Conservation (phyloP, 208 protist genomes). For the Wallacemonas sp. region DNA sequence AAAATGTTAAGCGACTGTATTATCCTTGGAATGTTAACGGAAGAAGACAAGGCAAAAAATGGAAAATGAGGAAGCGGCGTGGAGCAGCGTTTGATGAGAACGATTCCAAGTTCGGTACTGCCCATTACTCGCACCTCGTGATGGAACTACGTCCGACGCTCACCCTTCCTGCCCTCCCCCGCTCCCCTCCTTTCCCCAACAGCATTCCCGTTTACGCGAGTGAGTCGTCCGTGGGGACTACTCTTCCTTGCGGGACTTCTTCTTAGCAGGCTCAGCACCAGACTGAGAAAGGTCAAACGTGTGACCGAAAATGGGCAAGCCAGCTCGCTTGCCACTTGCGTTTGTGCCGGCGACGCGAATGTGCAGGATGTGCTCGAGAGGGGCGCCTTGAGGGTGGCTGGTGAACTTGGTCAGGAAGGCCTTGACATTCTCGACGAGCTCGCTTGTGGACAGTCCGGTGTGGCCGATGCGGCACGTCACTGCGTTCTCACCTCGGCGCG, state of each 20-base stretch:
- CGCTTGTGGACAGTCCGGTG: slow-evolving; percentile 53
- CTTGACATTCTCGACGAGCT: slow-evolving; percentile 74
- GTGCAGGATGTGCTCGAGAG: slow-evolving; percentile 64
- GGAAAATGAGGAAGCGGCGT: not conserved
- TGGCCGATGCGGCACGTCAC: slow-evolving; percentile 83
- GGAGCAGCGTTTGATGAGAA: no score
- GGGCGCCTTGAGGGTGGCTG: slow-evolving; percentile 50
- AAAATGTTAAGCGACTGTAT: slow-evolving; percentile 10
- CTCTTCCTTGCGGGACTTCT: slow-evolving; percentile 6
- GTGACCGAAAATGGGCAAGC: slow-evolving; percentile 76
- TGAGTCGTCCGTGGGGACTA: no score
- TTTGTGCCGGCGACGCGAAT: slow-evolving; percentile 80
- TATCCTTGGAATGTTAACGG: not conserved
- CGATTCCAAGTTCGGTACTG: no score
- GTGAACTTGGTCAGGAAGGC: slow-evolving; percentile 68
- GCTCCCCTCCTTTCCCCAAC: no score
- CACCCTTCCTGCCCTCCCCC: no score
- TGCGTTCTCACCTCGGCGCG: slow-evolving; percentile 74
- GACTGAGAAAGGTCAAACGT: slow-evolving; percentile 45
- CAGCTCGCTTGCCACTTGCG: slow-evolving; percentile 55
- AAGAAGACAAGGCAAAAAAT: not conserved
- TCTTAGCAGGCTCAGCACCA: not conserved
- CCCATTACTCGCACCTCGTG: no score
- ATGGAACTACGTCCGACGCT: no score
- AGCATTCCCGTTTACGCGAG: no score